These are phyloP conservation scores for Osmozyma mogii DNA, from an alignment of 805 yeast genomes.

Conservation along the genomic window DNA sequence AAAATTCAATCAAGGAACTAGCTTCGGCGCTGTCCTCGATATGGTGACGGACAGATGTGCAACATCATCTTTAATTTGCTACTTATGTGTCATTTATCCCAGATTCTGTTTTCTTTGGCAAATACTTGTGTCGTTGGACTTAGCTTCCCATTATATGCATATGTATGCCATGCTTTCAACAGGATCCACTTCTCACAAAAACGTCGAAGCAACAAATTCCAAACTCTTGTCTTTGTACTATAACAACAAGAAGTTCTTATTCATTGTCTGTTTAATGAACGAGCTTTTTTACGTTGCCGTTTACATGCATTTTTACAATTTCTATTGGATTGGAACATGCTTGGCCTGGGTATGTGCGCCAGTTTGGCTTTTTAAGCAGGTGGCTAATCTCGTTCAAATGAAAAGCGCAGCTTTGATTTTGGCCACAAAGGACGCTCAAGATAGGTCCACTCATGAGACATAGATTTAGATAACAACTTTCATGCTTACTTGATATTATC, in stretches of 20 bases:
- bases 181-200: constrained; percentile 80
- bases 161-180: constrained; percentile 87
- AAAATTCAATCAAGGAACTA: constrained; percentile 76
- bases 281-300: constrained; percentile 89
- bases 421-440: constrained; percentile 69
- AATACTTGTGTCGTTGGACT: constrained; percentile 70
- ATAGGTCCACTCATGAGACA: constrained; percentile 28
- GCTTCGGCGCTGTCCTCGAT: constrained; percentile 93
- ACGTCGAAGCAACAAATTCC: constrained; percentile 62
- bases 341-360: constrained; percentile 64
- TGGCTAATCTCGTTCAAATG: constrained; percentile 83
- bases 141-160: constrained; percentile 96
- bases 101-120: constrained; percentile 66
- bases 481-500: too few relatives aligned
- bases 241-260: constrained; percentile 74
- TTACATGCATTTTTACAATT: constrained; percentile 65
- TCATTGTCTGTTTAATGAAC: constrained; percentile 85
- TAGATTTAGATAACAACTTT: too few relatives aligned
- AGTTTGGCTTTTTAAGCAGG: constrained; percentile 83
- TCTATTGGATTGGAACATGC: constrained; percentile 52
- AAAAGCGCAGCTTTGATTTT: constrained; percentile 74
- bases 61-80: constrained; percentile 87
- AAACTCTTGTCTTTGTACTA: constrained; percentile 78
- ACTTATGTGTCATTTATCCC: constrained; percentile 75
- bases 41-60: constrained; percentile 99